Conservation (phyloP, 495 filamentous ascomycete genomes). For the Pseudevernia furfuracea region DNA sequence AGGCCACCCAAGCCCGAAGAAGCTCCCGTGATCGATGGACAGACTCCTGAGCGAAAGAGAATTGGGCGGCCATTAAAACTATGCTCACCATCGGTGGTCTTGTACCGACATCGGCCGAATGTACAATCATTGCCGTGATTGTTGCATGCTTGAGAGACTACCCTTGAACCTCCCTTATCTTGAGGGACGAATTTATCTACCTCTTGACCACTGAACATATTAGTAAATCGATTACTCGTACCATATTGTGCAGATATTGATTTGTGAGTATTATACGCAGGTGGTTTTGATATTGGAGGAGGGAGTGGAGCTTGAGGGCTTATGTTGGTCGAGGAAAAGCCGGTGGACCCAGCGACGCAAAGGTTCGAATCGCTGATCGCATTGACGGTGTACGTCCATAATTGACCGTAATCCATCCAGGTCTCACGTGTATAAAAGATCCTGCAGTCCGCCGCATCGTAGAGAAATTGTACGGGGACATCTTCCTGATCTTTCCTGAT, state of each 20-base stretch:
- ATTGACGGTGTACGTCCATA: conserved; percentile 36
- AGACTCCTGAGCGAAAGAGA: no score
- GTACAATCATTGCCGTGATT: conserved; percentile 6
- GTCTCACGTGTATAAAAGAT: conserved; percentile 45
- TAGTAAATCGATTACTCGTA: conserved; percentile 8
- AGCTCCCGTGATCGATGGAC: no score
- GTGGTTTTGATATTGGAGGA: not conserved
- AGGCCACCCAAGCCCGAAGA: no score
- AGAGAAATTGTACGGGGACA: conserved; percentile 44
- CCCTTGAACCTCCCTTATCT: no score
- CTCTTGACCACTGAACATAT: not conserved
- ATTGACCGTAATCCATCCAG: conserved; percentile 31
- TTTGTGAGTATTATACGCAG: conserved; percentile 1
- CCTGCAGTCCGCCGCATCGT: conserved; percentile 45
- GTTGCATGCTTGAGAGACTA: not conserved
- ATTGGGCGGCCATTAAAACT: no score
- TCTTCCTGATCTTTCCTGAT: conserved; percentile 28
- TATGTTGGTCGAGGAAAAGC: not conserved
- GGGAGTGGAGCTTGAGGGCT: not conserved
- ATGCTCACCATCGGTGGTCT: no score
- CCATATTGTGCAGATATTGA: no score
- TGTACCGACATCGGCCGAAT: conserved; percentile 5
- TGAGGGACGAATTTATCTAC: no score
- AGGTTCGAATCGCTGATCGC: conserved; percentile 18
- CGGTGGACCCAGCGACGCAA: conserved; percentile 18